A percentile compares a stretch with the other conserved stretches of the same genome.
Evolutionary conservation across 108 stramenopile species (phyloP).

Genomic region (Fragilariopsis cylindrus): DNA sequence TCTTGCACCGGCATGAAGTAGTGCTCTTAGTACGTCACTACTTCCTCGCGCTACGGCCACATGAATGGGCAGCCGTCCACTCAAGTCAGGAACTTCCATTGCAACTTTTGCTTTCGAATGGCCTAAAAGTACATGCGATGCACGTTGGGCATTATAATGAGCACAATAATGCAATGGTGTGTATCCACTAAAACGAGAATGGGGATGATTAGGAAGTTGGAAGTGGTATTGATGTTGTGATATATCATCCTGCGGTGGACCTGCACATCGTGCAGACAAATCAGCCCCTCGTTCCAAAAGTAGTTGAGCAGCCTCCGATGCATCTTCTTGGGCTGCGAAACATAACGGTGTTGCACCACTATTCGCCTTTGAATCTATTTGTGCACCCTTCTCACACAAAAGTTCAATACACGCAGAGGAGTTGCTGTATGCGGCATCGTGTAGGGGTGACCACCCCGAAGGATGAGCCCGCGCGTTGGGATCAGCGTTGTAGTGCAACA

Average conservation of each 20-base stretch:
- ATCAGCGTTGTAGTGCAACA: slow-evolving; percentile 64
- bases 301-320: slow-evolving; percentile 52
- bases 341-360: slow-evolving; percentile 87
- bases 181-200: slow-evolving; percentile 82
- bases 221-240: slow-evolving; percentile 43
- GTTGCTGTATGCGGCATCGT: slow-evolving; percentile 86
- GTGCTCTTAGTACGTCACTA: slow-evolving; percentile 75
- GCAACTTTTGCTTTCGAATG: slow-evolving; percentile 42
- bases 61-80: slow-evolving; percentile 83
- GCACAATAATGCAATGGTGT: slow-evolving; percentile 87
- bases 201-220: slow-evolving; percentile 45
- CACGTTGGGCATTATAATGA: slow-evolving; percentile 81
- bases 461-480: slow-evolving; percentile 80
- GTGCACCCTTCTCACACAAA: slow-evolving; percentile 70
- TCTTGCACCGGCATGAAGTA: slow-evolving; percentile 74
- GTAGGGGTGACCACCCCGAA: slow-evolving; percentile 88
- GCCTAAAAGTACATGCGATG: slow-evolving; percentile 62
- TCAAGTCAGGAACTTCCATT: slow-evolving; percentile 81
- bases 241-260: slow-evolving; percentile 42
- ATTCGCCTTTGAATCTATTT: slow-evolving; percentile 74
- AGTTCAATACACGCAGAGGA: slow-evolving; percentile 65
- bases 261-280: slow-evolving; percentile 69
- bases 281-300: slow-evolving; percentile 76
- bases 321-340: slow-evolving; percentile 87
- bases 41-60: slow-evolving; percentile 83